These are phyloP conservation scores for Juglanconis juglandina DNA, from an alignment of 2,329 filamentous ascomycete genomes.

Conservation along the genomic window DNA sequence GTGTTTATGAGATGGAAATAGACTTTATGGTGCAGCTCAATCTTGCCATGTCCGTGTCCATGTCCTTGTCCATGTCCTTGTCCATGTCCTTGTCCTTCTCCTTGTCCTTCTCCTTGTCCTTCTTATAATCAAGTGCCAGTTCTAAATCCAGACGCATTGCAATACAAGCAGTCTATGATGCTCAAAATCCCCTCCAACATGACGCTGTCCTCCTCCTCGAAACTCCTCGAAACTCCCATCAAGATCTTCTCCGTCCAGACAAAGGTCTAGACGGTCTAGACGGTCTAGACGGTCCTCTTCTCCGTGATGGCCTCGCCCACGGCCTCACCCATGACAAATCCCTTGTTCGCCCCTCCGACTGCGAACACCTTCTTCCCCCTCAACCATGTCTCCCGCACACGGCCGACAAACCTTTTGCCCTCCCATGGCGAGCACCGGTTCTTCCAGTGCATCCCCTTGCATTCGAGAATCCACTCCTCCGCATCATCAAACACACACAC, in stretches of 20 bases:
- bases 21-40: too few relatives aligned
- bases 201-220: neutral
- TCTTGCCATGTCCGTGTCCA: too few relatives aligned
- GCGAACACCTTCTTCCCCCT: constrained; percentile 73
- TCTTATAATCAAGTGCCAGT: too few relatives aligned
- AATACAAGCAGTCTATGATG: neutral
- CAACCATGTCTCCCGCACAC: constrained; percentile 83
- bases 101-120: too few relatives aligned
- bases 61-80: too few relatives aligned
- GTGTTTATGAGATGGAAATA: too few relatives aligned
- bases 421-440: constrained; percentile 93
- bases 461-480: constrained; percentile 70
- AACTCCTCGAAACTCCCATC: neutral
- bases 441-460: constrained; percentile 85
- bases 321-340: constrained; percentile 48
- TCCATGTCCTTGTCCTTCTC: too few relatives aligned
- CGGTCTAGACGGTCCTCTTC: constrained; percentile 44
- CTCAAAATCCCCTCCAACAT: neutral
- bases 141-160: neutral
- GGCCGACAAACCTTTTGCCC: constrained; percentile 70
- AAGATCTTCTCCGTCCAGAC: neutral
- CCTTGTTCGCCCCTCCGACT: constrained; percentile 50
- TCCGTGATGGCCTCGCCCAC: constrained; percentile 57
- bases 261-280: too few relatives aligned
- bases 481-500: constrained; percentile 87